Conservation (phyloP, 2,329 filamentous ascomycete species). For the Chaetomiaceae sp. region DNA sequence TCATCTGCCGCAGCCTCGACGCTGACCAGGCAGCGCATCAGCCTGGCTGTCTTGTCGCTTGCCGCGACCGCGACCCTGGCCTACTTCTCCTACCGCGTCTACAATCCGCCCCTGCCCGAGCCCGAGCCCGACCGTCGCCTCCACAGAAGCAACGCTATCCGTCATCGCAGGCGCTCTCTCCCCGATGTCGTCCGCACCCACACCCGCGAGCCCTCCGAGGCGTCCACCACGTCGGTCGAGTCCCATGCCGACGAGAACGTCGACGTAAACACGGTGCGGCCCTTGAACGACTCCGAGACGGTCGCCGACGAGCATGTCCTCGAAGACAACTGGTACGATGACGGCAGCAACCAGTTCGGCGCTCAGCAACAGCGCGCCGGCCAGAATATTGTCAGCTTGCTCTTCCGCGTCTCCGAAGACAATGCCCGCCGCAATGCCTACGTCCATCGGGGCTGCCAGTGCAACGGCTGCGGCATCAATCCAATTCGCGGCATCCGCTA, state of each 20-base stretch:
- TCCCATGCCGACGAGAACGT: constrained; percentile 42
- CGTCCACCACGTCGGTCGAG: constrained; percentile 40
- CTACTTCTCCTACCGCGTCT: constrained; percentile 51
- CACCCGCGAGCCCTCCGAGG: constrained; percentile 29
- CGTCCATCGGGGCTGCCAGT: constrained; percentile 86
- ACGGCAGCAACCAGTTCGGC: constrained; percentile 36
- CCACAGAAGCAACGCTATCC: constrained; percentile 64
- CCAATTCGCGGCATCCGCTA: constrained; percentile 92
- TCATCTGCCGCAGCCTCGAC: constrained; percentile 43
- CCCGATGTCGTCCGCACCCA: constrained; percentile 17
- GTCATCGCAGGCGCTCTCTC: constrained; percentile 37
- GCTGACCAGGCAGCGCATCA: constrained; percentile 50
- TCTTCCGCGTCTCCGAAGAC: constrained; percentile 92
- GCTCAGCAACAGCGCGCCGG: constrained; percentile 51
- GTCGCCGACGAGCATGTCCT: constrained; percentile 31
- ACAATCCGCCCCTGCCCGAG: constrained; percentile 25
- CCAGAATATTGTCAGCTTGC: constrained; percentile 75
- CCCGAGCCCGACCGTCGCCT: constrained; percentile 37
- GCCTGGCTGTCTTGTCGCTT: constrained; percentile 52
- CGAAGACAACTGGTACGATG: constrained; percentile 50
- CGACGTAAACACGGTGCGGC: constrained; percentile 25
- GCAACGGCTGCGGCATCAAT: constrained; percentile 80
- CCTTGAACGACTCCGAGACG: constrained; percentile 35
- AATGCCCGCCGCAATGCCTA: constrained; percentile 84
- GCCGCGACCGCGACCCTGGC: constrained; percentile 52